Percentiles rank a stretch among this genome's conserved stretches.
These are phyloP conservation scores for Solanum pinnatisectum DNA, from an alignment of 257 asterid species.

Conservation along the genomic window DNA sequence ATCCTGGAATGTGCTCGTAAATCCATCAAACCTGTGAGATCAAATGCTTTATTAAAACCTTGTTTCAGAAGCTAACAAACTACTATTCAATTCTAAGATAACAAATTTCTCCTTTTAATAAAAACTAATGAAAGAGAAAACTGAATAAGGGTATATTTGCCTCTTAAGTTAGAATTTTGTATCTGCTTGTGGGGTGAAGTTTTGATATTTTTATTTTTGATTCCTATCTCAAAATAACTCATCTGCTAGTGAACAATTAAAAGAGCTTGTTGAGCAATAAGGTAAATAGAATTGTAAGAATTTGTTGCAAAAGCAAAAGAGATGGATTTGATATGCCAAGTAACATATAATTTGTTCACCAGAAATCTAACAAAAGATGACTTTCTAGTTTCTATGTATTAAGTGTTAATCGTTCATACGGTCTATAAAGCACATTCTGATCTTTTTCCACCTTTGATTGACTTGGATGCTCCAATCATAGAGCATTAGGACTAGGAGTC, in stretches of 20 bases:
- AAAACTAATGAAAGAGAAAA: neutral
- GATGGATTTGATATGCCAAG: neutral
- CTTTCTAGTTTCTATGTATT: neutral
- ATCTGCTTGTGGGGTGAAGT: neutral
- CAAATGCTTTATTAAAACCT: neutral
- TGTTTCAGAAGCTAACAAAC: neutral
- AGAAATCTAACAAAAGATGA: neutral
- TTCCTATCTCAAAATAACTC: neutral
- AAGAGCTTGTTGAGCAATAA: neutral
- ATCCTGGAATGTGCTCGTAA: slow-evolving; percentile 98
- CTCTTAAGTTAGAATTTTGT: neutral
- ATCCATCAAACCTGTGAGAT: slow-evolving; percentile 86
- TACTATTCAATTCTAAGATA: neutral
- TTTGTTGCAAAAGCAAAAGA: neutral
- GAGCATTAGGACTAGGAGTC: neutral
- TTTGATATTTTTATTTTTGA: neutral
- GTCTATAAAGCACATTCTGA: neutral
- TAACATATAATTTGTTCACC: neutral
- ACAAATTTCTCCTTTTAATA: neutral
- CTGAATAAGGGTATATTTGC: neutral
- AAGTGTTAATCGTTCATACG: neutral
- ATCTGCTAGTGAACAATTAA: neutral
- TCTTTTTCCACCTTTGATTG: neutral
- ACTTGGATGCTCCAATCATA: neutral
- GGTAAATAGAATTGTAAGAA: neutral